Evolutionary conservation across 2,329 filamentous ascomycete genomes (phyloP), one percentile per base, ranked within the genome.

Genomic region (Colletotrichum sp.): DNA sequence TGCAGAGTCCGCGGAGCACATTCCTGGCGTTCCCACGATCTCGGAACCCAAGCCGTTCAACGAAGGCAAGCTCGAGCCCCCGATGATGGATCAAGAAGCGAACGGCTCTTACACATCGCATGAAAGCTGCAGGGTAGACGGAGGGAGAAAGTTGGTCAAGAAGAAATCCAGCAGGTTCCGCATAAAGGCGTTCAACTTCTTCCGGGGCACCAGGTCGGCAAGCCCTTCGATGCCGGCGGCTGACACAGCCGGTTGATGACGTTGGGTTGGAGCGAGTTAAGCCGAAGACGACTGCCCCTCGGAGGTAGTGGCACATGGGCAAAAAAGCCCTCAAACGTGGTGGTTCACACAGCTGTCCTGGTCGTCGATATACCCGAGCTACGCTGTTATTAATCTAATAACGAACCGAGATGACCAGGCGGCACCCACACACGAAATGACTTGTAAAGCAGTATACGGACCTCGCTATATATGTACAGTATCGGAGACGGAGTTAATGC

Each of bases 141-240:
- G 75, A 16, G 85, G 85, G 67, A 90, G 85, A 66, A 90, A 87
- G 77, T 84, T 86, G 15, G 84, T 93, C 21, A 91, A 89, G 82
- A 94, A 93, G 84, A 92, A 91, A 82, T 87, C 91, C 7, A 93
- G 91, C 80, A 87, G 91, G 55, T 93, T 93, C 79, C 87, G 90
- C 77, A 92, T 93, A 87, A 93, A 92, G 78, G 89, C 90, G 59
- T 87, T 92, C 74, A 88, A 88, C 7, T 89, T 91, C 78, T 91
- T 92, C 80, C 86, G 89, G 79, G 87, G 89, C 70, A 88, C 91
- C 79, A 91, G 75, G 26, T 84, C 82, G 55, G 81, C 85, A 13
- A 84, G 84, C 75, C 84, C 84, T 49, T 82, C 82, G 8, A 77
- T 82, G 70, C 80, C 82, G 30, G 80, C 81, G 8, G 78, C 82